Base-by-base conservation (phyloP, 495 filamentous ascomycete species). In the Oidiodendron maius region DNA sequence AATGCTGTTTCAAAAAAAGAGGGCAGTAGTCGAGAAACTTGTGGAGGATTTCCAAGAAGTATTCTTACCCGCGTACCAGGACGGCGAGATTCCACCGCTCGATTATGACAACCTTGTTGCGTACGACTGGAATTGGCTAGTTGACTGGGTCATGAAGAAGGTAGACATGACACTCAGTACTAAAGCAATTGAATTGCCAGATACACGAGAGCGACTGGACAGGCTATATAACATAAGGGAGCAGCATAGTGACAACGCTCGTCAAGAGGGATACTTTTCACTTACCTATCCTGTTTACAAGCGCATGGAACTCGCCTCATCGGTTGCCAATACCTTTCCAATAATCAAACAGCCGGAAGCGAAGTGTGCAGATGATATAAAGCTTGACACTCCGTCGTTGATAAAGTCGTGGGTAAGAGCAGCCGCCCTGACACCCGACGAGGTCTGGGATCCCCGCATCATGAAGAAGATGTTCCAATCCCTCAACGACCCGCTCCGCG, bases 51-150 rank as follows among this genome's bases (percentile, higher is more conserved):
- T 97, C 60, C 85, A 89, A 52, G 71, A 81, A 25, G 70, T 71
- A 13, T 96, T 88, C 60, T 65, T 90, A 16, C 71, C 76, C 35
- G 94, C 87, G 0, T 97, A 96, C 57, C 77, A 77, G 41, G 71
- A 74, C 2, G 76, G 76, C 8, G 69, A 84, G 42, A 52, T 97
- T 0, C 83, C 86, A 2, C 57, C 67, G 1, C 74, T 99, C 24
- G 72, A 96, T 62, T 91, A 81, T 51, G 66, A 82, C 30, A 63
- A 94, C 51, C 69, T 89, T 4, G 67, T 79, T 25, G 70, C 65
- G 10, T 94, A 94, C 56, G 82, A 96, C 59, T 94, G 93, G 87
- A 69, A 74, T 23, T 63, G 60, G 30, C 59, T 96, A 10, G 74
- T 94, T 22, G 74, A 84, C 11, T 98, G 93, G 93, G 60, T 66